Percentiles rank a stretch among this genome's conserved stretches.
Conservation (phyloP, 1,284 basidiomycete species). For the Tetrapyrgos nigripes region DNA sequence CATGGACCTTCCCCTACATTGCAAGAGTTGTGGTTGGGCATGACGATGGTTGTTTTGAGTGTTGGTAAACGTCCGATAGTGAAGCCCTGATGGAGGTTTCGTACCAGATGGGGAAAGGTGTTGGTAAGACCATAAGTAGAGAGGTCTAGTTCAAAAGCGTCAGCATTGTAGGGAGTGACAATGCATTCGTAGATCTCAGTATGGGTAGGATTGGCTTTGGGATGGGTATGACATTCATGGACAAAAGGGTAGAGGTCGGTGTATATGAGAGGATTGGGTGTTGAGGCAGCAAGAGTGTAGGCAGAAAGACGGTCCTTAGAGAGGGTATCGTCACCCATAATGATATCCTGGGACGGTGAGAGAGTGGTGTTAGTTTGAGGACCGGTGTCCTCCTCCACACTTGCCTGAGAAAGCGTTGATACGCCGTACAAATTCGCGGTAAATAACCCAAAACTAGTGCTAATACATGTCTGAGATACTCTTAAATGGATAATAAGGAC, state of each 20-base stretch:
- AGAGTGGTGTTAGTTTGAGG: no score
- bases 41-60: constrained; percentile 10
- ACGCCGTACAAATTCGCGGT: no score
- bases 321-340: not conserved
- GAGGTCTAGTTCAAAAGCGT: constrained; percentile 3
- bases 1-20: not conserved
- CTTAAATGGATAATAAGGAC: no score
- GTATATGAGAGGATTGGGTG: no score
- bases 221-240: not conserved
- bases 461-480: no score
- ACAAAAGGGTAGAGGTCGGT: not conserved
- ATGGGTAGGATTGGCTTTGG: not conserved
- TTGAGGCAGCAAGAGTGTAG: no score
- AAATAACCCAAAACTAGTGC: no score
- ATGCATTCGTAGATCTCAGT: not conserved
- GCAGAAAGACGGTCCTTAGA: not conserved
- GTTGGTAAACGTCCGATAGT: constrained; percentile 17
- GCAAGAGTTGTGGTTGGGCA: constrained; percentile 14
- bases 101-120: not conserved
- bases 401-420: not conserved
- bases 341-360: no score
- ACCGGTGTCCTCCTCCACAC: no score
- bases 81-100: no score
- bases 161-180: constrained; percentile 15
- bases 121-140: constrained; percentile 1